Percentiles rank a stretch among this genome's conserved stretches.
These are phyloP conservation scores for Hypoxylon sp. DNA, from an alignment of 2,329 filamentous ascomycete genomes.

Conservation along the genomic window DNA sequence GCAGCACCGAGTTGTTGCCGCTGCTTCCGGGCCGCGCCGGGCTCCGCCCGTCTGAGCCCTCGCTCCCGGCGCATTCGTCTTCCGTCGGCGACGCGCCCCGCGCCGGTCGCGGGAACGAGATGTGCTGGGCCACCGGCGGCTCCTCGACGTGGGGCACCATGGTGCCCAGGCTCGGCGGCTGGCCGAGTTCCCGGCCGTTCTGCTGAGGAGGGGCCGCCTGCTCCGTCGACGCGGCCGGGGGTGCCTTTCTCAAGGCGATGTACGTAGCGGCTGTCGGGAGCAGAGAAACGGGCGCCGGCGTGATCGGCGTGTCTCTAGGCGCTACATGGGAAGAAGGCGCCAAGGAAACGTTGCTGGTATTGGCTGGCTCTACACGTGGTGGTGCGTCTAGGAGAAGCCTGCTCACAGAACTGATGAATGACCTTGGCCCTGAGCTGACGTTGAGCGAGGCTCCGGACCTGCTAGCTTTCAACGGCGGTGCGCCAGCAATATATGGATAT, in stretches of 20 bases:
- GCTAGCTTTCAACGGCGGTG: constrained; percentile 24
- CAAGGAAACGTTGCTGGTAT: constrained; percentile 3
- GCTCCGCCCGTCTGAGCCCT: not conserved
- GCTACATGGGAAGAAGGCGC: not conserved
- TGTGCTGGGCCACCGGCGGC: constrained; percentile 51
- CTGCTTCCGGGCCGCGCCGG: constrained; percentile 41
- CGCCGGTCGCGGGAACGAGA: constrained; percentile 47
- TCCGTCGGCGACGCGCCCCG: constrained; percentile 30
- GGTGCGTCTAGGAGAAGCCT: constrained; percentile 2
- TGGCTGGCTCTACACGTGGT: constrained; percentile 3
- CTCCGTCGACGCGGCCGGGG: constrained; percentile 17
- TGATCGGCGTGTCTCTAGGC: constrained; percentile 20
- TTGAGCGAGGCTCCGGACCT: constrained; percentile 10
- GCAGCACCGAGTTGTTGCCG: constrained; percentile 49
- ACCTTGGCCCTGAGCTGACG: constrained; percentile 2
- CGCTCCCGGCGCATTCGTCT: constrained; percentile 7
- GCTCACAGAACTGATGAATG: constrained; percentile 13
- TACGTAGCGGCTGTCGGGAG: constrained; percentile 28
- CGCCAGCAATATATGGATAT: constrained; percentile 39
- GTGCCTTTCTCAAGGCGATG: constrained; percentile 30
- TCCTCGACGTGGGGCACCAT: constrained; percentile 50
- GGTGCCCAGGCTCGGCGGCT: constrained; percentile 48
- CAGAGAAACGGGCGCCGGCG: constrained; percentile 23
- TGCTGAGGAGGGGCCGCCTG: constrained; percentile 29
- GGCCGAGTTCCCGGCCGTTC: constrained; percentile 27